Conservation (phyloP, 345 rosid species). For the Eucalyptus erythrocorys region DNA sequence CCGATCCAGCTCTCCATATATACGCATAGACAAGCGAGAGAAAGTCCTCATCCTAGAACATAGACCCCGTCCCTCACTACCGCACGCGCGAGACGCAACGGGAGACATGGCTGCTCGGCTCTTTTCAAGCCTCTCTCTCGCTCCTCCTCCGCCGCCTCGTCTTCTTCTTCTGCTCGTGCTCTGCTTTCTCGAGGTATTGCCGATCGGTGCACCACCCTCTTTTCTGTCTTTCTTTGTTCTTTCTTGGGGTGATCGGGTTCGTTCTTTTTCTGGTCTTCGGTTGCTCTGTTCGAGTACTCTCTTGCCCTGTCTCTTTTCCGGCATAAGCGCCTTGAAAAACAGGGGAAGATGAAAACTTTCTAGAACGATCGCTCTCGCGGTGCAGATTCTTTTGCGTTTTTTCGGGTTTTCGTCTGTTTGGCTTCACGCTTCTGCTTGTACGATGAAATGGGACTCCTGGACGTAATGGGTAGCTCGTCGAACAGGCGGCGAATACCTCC, state of each 20-base stretch:
- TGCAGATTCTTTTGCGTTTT: not conserved
- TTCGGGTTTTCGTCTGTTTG: not conserved
- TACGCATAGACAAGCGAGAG: not conserved
- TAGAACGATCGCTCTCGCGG: not conserved
- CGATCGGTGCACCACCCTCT: not conserved
- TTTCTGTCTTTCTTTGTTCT: not conserved
- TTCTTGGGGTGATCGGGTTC: not conserved
- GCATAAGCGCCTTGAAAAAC: not conserved
- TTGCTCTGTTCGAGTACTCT: not conserved
- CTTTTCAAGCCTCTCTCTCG: slow-evolving; percentile 44
- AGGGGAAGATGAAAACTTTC: not conserved
- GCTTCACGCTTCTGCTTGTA: not conserved
- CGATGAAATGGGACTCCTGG: not conserved
- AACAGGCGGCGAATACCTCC: not conserved
- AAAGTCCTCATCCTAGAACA: not conserved
- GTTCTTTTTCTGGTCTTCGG: not conserved
- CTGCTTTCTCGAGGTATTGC: slow-evolving; percentile 15
- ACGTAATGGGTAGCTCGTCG: not conserved
- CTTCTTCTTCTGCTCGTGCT: slow-evolving; percentile 6
- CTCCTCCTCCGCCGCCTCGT: slow-evolving; percentile 11
- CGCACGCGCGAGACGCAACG: not conserved
- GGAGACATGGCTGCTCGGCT: slow-evolving; percentile 38
- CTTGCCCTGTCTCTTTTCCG: not conserved
- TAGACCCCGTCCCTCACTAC: not conserved
- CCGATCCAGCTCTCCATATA: not conserved